Evolutionary conservation across 768 basidiomycete genomes (phyloP), one percentile per base, ranked within the genome.

Genomic region (Coprinopsis sp.): DNA sequence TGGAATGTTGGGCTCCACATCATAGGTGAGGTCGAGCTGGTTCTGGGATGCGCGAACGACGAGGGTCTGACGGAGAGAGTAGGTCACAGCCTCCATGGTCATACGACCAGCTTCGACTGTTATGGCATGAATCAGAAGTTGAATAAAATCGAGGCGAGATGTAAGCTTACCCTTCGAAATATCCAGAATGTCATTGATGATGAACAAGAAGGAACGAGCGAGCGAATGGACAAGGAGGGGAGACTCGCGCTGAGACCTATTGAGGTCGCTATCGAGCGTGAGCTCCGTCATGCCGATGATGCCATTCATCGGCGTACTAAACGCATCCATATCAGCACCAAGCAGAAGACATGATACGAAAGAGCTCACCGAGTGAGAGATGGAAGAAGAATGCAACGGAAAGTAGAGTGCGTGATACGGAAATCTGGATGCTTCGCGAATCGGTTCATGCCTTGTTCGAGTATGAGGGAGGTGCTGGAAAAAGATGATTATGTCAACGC

Each of bases 231-330:
- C 96, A 28, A 98, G 82, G 57, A 96, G 74, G 63, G 98, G 71
- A 63, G 93, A 96, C 71, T 98, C 96, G 51, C 95, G 73, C 65
- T 99, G 96, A 29, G 89, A 88, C 53, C 95, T 70, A 51, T 93
- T 96, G 54, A 99, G 68, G 62, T 99, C 96, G 34, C 88, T 92
- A 60, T 99, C 96, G 19, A 99, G 81, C 8, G 96, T 97, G 47
- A 99, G 69, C 65, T 95, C 93, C 22, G 95, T 99, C 93, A 99
- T 93, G n/a, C 95, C 95, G 55, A 99, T 98, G 64, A 99, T 99
- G 60, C 96, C 95, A 61, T 98, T 99, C 95, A 98, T 99, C 0
- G 96, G 96, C 21, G 96, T 98, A 63, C 95, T 92, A 59, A n/a
- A 46, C 40, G n/a, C n/a, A 33, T n/a, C 23, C 41, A 22, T 16